Evolutionary conservation across 2,329 filamentous ascomycete species (phyloP), one percentile per base, ranked within the genome.

Genomic region (Fusarium sarcochroum): DNA sequence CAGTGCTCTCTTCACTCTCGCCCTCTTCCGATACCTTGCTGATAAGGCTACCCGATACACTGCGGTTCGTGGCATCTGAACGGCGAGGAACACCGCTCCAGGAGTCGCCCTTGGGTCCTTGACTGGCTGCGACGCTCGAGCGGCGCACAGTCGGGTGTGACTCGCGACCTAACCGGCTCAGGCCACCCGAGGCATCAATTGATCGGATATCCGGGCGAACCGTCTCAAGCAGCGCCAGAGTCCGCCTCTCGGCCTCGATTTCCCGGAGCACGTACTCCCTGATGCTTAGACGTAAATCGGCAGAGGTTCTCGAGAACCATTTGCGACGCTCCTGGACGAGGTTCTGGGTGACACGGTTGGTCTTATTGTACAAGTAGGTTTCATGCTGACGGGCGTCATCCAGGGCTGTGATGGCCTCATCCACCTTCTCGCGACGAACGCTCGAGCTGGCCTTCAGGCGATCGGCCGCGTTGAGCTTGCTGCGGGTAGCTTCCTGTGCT

Each of bases 31-130:
- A 83, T 11, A 90, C 82, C 27, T 86, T 85, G n/a, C 87, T 83
- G 67, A 90, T 87, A 68, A 92, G 87, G 76, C 89, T 92, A 47
- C 91, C 90, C 57, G 91, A 93, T 69, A 94, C 86, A 76, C 90
- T 94, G 73, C 94, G 87, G 75, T 87, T 91, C 57, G 93, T 81
- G n/a, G 90, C 90, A 73, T 97, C 93, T 30, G 90, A 89, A 56
- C 93, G 88, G 65, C 96, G 88, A 35, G 94, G 93, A 27, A 98
- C 94, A 59, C 96, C 96, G 74, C 93, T 97, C 96, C 96, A 99
- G 17, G 96, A 91, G 79, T 99, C 96, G n/a, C 96, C 96, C 82
- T 97, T 97, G 49, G 96, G 95, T 0, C 96, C 96, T 80, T 99
- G 96, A 74, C 92, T 96, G 46, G 93, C 92, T 17, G 93, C 92